These are phyloP conservation scores for Phytophthora chlamydospora DNA, from an alignment of 352 stramenopile species.

Conservation along the genomic window DNA sequence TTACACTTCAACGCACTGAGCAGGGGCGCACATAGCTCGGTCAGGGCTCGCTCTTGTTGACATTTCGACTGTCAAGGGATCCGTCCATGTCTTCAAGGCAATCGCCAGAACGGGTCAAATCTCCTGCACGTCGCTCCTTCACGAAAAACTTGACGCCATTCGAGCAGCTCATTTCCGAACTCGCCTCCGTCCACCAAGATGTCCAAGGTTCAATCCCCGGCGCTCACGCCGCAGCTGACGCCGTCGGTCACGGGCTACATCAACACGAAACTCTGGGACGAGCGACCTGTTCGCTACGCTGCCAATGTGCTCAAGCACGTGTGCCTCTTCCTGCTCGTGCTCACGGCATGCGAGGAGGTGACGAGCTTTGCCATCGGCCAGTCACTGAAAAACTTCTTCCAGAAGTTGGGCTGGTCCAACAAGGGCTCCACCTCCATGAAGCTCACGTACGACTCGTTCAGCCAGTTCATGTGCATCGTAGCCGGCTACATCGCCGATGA, in stretches of 20 bases:
- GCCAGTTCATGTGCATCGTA: slow-evolving; percentile 64
- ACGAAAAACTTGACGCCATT: no score
- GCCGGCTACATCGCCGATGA: slow-evolving; percentile 68
- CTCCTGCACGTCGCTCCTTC: background rate
- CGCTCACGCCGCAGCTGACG: slow-evolving; percentile 21
- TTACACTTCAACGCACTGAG: slow-evolving; percentile 22
- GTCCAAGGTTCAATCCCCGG: slow-evolving; percentile 21
- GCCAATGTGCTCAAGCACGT: slow-evolving; percentile 61
- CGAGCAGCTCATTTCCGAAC: slow-evolving; percentile 17
- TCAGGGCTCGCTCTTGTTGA: no score
- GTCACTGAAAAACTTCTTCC: slow-evolving; percentile 67
- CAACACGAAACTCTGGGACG: slow-evolving; percentile 47
- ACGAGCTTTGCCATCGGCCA: slow-evolving; percentile 64
- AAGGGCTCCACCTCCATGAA: slow-evolving; percentile 62
- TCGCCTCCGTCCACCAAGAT: slow-evolving; percentile 19
- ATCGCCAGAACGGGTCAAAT: background rate
- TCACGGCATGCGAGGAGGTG: slow-evolving; percentile 51
- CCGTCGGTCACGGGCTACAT: slow-evolving; percentile 22
- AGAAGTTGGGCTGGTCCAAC: slow-evolving; percentile 59
- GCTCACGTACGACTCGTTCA: slow-evolving; percentile 68
- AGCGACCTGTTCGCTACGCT: slow-evolving; percentile 47
- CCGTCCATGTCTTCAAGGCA: slow-evolving; percentile 1
- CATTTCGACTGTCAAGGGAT: background rate
- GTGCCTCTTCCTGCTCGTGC: slow-evolving; percentile 59
- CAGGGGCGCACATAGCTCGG: background rate